Evolutionary conservation across 179 eudicot species (phyloP).

Genomic region (Carnegiea gigantea): DNA sequence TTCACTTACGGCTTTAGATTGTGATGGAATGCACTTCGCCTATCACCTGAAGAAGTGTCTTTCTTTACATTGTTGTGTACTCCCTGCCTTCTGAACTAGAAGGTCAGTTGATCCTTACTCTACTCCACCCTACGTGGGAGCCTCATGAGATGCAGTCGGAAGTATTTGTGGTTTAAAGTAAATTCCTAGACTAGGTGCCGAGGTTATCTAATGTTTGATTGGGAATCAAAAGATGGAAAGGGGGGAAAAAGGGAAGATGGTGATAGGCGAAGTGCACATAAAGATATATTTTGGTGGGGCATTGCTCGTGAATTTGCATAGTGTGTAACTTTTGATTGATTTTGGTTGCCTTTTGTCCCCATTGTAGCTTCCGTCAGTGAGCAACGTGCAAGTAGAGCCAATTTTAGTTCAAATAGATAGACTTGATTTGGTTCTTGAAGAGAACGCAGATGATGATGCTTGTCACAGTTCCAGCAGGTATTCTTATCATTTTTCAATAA

Average conservation of each 20-base stretch:
- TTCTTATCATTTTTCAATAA: not conserved
- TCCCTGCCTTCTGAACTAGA: not conserved
- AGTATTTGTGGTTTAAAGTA: not conserved
- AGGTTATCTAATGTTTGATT: constrained; percentile 9
- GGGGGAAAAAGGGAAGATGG: not conserved
- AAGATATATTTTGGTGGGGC: not conserved
- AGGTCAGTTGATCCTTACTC: not conserved
- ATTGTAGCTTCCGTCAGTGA: constrained; percentile 82
- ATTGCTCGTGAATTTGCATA: not conserved
- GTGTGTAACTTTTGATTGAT: not conserved
- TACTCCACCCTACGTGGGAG: not conserved
- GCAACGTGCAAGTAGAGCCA: constrained; percentile 93
- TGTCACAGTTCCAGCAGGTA: constrained; percentile 70
- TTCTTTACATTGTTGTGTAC: not conserved
- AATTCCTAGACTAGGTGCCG: not conserved
- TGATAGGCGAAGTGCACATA: not conserved
- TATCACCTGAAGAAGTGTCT: too few relatives aligned
- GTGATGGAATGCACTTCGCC: too few relatives aligned
- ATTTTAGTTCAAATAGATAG: constrained; percentile 88
- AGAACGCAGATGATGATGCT: constrained; percentile 70
- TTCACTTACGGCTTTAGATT: not conserved
- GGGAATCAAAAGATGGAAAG: not conserved
- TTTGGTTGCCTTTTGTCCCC: constrained; percentile 12
- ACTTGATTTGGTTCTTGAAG: constrained; percentile 93
- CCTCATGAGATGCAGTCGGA: not conserved